phyloP scores from a whole-genome alignment of 306 rosid species.

The Myrica gale region DNA sequence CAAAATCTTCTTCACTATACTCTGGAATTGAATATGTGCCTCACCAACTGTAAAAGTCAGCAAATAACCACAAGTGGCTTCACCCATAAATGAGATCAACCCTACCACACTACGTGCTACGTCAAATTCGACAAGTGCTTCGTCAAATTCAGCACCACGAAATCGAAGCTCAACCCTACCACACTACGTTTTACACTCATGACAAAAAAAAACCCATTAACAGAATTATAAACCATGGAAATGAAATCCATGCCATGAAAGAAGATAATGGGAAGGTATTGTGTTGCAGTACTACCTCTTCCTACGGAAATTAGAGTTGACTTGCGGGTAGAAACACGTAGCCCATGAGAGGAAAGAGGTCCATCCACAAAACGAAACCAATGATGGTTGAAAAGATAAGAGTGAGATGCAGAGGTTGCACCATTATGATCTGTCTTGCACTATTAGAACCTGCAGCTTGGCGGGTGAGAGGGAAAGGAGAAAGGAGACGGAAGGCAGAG shows the following conservation, averaged over 20 bases:
- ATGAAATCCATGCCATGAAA: not conserved
- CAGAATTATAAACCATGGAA: not conserved
- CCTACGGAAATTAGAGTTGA: conserved; percentile 54
- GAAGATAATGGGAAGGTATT: not conserved
- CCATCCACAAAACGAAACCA: conserved; percentile 43
- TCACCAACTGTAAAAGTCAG: not conserved
- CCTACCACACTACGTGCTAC: no score
- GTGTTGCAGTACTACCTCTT: conserved; percentile 40
- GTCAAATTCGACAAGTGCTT: conserved; percentile 62
- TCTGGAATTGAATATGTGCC: not conserved
- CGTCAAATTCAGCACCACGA: conserved; percentile 54
- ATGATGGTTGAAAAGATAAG: no score
- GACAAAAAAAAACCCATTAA: not conserved
- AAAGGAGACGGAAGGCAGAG: no score
- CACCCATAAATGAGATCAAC: not conserved
- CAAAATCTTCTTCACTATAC: not conserved
- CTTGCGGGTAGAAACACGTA: conserved; percentile 61
- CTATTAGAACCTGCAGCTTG: no score
- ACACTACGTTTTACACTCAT: conserved; percentile 37
- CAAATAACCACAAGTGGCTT: not conserved
- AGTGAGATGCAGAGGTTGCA: no score
- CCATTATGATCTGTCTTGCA: no score
- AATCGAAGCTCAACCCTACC: conserved; percentile 74
- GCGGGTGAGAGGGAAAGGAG: no score
- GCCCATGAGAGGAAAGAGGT: conserved; percentile 55